Percentiles rank a stretch among this genome's conserved stretches.
Evolutionary conservation across 2,329 filamentous ascomycete species (phyloP).

Genomic region (Tolypocladium tundrense): DNA sequence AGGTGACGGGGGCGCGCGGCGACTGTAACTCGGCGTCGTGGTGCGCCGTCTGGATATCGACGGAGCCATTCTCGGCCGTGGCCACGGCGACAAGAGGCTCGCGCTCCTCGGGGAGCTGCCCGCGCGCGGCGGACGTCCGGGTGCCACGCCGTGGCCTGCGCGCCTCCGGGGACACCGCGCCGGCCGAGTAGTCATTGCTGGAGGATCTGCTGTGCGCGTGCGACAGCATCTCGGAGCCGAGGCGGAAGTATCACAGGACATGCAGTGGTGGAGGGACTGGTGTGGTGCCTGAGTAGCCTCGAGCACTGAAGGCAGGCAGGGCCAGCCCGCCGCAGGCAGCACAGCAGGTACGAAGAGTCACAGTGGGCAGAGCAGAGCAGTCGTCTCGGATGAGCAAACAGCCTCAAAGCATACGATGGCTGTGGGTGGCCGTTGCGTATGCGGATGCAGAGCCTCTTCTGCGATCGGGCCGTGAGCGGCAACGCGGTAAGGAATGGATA

Average conservation of each 20-base stretch:
- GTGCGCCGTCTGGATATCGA: background rate
- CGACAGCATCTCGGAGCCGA: background rate
- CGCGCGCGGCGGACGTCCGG: background rate
- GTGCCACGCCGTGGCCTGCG: background rate
- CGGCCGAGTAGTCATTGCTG: background rate
- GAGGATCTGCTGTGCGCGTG: background rate
- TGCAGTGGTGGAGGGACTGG: no score
- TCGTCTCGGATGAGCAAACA: background rate
- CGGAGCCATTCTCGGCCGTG: background rate
- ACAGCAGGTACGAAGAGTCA: background rate
- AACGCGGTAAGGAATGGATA: no score
- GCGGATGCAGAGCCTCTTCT: background rate
- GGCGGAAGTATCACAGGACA: background rate
- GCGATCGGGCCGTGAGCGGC: no score
- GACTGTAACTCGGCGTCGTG: background rate
- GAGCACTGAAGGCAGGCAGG: background rate
- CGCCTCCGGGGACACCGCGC: background rate
- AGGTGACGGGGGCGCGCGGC: conserved; percentile 23
- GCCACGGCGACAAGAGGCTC: background rate
- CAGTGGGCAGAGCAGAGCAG: background rate
- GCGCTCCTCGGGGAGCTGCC: background rate
- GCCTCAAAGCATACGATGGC: background rate
- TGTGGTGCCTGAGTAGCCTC: background rate
- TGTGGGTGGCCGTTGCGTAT: background rate
- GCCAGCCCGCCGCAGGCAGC: background rate